phyloP scores from a whole-genome alignment of 2,329 filamentous ascomycete species.

The Ceratocystis cubensis region DNA sequence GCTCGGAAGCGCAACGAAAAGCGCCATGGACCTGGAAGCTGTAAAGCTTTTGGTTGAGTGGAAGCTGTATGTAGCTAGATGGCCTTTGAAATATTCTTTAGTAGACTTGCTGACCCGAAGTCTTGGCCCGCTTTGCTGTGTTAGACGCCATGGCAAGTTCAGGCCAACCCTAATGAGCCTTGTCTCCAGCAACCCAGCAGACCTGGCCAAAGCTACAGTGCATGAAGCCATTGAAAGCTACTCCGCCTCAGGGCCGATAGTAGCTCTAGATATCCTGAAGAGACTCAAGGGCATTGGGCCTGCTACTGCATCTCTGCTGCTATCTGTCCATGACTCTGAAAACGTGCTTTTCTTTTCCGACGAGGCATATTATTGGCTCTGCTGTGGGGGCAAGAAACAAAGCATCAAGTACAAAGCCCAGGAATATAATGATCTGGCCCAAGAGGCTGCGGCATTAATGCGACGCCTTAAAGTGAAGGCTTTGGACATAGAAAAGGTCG shows the following conservation, averaged over 20 bases:
- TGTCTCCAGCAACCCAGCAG: conserved; percentile 45
- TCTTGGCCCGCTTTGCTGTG: not conserved
- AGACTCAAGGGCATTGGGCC: conserved; percentile 64
- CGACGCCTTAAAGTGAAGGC: conserved; percentile 43
- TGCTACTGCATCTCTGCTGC: conserved; percentile 62
- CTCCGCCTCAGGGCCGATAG: conserved; percentile 29
- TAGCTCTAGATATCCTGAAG: conserved; percentile 43
- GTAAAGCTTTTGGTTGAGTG: conserved; percentile 52
- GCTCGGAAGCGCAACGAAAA: conserved; percentile 24
- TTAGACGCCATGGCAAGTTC: conserved; percentile 48
- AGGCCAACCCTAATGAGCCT: conserved; percentile 48
- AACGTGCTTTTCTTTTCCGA: conserved; percentile 65
- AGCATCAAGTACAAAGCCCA: conserved; percentile 56
- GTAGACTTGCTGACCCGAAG: not conserved
- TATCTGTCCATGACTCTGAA: conserved; percentile 50
- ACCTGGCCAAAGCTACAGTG: conserved; percentile 37
- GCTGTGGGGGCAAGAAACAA: conserved; percentile 38
- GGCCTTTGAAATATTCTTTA: not conserved
- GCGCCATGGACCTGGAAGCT: conserved; percentile 42
- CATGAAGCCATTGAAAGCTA: conserved; percentile 40
- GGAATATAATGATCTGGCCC: conserved; percentile 51
- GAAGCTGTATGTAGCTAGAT: conserved; percentile 48
- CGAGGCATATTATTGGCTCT: conserved; percentile 63
- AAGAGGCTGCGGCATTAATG: conserved; percentile 32
- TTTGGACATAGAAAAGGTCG: conserved; percentile 55